These are phyloP conservation scores for Calonectria ilicicola DNA, from an alignment of 2,329 filamentous ascomycete genomes.

Conservation along the genomic window DNA sequence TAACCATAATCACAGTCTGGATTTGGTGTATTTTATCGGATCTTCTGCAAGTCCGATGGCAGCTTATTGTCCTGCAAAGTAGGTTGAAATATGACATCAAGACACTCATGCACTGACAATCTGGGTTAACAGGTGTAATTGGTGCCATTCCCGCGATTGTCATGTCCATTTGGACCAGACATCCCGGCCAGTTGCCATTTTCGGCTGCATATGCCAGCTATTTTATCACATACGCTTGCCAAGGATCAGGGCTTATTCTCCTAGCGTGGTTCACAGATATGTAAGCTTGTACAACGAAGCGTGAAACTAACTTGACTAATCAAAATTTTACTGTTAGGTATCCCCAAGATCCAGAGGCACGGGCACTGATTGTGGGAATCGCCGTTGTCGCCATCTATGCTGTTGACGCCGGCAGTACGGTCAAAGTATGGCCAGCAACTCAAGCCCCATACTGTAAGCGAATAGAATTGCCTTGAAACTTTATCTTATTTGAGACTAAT, in stretches of 20 bases:
- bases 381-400: constrained; percentile 27
- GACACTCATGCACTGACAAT: not conserved
- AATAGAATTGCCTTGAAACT: not conserved
- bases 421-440: constrained; percentile 19
- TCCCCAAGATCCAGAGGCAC: constrained; percentile 24
- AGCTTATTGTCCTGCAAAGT: constrained; percentile 60
- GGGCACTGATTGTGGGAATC: constrained; percentile 24
- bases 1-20: constrained; percentile 54
- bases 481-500: not conserved
- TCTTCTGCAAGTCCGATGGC: constrained; percentile 61
- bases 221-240: constrained; percentile 59
- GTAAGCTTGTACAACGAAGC: constrained; percentile 18
- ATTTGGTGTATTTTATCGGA: constrained; percentile 66
- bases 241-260: constrained; percentile 63
- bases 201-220: constrained; percentile 63
- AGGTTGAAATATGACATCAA: not conserved
- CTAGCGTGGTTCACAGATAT: constrained; percentile 65
- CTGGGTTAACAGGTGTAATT: constrained; percentile 48
- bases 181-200: constrained; percentile 55
- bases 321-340: not conserved
- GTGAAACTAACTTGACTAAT: no score
- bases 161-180: constrained; percentile 66
- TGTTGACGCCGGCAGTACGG: constrained; percentile 18
- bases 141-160: constrained; percentile 60
- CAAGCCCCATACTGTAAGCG: constrained; percentile 24